Evolutionary conservation across 192 early-diverging fungal genomes (phyloP), one percentile per base, ranked within the genome.

Genomic region (Podochytrium sp.): DNA sequence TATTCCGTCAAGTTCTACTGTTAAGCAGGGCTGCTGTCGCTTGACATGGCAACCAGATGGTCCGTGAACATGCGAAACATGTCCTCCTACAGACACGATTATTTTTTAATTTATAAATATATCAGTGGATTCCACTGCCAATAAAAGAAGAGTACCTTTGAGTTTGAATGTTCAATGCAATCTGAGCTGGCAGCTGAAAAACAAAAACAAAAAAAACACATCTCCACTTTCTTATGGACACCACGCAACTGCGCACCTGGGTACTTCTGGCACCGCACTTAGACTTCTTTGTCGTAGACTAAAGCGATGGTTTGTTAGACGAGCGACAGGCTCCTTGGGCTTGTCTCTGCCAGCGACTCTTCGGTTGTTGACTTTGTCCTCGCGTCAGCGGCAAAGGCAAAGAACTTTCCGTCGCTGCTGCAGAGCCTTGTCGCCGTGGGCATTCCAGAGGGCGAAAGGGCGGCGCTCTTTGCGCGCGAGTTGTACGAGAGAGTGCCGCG

Each of bases 301-400:
- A 12, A 47, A 47, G 43, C 43, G 10, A 18, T 55, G 23, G 5
- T 6, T 27, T 55, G 23, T 14, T 27, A 55, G 90, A 86, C 91
- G 18, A 87, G 87, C 7, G 92, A 93, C 81, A 79, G 83, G 42
- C 77, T 91, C 73, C 83, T 89, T 42, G 84, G 82, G 81, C 76
- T 91, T 3, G 78, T 91, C 12, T 90, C 89, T 49, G 86, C 90
- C 74, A 84, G 87, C n/a, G 92, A 92, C 69, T 68, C 60, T 25
- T 88, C 83, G 16, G 79, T 89, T 23, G 85, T 90, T 27, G 91
- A 93, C 78, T 93, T 86, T 76, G 72, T 93, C 62, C 83, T 91
- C 53, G 87, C 90, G 12, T 72, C 82, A 77, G 91, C 91, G 4
- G 70, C 90, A 75, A 86, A 70, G 1, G 78, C 90, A 40, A 90